Base-by-base conservation (phyloP, 2,329 filamentous ascomycete species). In the Acephala macrosclerotiorum region DNA sequence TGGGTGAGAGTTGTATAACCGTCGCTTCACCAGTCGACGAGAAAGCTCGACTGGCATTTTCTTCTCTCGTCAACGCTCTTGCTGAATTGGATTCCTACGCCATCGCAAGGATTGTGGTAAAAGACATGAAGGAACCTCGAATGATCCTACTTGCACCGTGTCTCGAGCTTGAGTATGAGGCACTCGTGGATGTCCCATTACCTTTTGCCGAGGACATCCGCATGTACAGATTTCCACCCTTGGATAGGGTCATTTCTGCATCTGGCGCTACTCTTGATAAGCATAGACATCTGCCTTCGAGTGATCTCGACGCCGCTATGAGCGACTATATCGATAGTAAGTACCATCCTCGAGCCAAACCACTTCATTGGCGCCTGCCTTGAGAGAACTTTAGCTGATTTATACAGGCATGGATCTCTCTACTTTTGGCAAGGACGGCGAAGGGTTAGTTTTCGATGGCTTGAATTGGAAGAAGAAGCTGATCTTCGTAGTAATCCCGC, bases 141-240 rank as follows among this genome's bases (percentile, higher is more conserved):
- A 81, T 98, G 18, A 80, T 97, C 0, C 82, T 98, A 16, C 84
- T 99, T 51, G 90, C 91, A 5, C 96, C 96, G 2, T 86, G 88
- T 22, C 89, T 97, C 66, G 92, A 96, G 68, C 82, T 85, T 2
- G 89, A 92, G 29, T 88, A 92, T 70, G 94, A 97, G 77, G 95
- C 92, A 72, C 83, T 99, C 1, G 89, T 97, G 68, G 96, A 99
- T 75, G 86, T 96, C 0, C 93, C 96, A 40, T 83, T 98, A 6
- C 96, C 96, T 0, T 99, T 97, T 74, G 90, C 93, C 2, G 96
- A 99, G 80, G 96, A 99, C 75, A 84, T 97, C 57, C 88, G 96
- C 40, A 85, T 85, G n/a, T 98, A 97, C 77, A 91, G 89, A 65
- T 99, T 99, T 71, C 94, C 96, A 6, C 93, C 95, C 0, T 81